Evolutionary conservation across 495 filamentous ascomycete species (phyloP).

Genomic region (Hypomontagnella submonticulosa): DNA sequence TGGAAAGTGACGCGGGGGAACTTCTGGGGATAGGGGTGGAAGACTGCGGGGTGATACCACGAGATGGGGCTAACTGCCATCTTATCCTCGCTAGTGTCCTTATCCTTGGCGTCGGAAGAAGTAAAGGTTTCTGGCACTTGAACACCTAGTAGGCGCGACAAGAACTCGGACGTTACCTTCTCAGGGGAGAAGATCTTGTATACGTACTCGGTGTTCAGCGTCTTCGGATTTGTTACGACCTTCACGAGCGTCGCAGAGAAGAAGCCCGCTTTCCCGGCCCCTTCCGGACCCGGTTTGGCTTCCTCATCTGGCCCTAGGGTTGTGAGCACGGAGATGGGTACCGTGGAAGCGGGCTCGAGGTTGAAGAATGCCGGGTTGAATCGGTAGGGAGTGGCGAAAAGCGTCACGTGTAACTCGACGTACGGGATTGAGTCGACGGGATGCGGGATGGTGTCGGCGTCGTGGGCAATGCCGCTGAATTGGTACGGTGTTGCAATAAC

Average conservation of each 20-base stretch:
- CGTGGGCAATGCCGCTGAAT: conserved; percentile 70
- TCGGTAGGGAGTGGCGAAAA: conserved; percentile 79
- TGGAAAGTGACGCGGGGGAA: conserved; percentile 89
- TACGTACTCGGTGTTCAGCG: conserved; percentile 73
- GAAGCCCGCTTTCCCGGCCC: conserved; percentile 78
- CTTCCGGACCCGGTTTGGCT: conserved; percentile 56
- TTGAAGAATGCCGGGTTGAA: conserved; percentile 78
- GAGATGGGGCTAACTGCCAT: conserved; percentile 64
- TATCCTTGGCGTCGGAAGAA: background rate
- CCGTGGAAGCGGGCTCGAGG: conserved; percentile 59
- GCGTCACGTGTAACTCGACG: conserved; percentile 84
- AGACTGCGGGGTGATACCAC: conserved; percentile 78
- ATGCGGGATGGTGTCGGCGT: conserved; percentile 55
- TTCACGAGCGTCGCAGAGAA: conserved; percentile 87
- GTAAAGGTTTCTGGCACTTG: conserved; percentile 54
- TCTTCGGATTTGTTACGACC: conserved; percentile 66
- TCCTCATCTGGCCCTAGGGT: conserved; percentile 73
- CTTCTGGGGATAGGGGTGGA: conserved; percentile 86
- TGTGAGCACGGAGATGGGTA: conserved; percentile 82
- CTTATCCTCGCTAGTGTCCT: conserved; percentile 5
- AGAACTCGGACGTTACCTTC: conserved; percentile 69
- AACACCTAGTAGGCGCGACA: conserved; percentile 64
- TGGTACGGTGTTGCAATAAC: conserved; percentile 83
- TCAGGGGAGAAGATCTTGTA: conserved; percentile 96
- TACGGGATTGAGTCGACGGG: conserved; percentile 81